A percentile compares a stretch with the other conserved stretches of the same genome.
These are phyloP conservation scores for Fusarium cyanostomum DNA, from an alignment of 2,329 filamentous ascomycete genomes.

Conservation along the genomic window DNA sequence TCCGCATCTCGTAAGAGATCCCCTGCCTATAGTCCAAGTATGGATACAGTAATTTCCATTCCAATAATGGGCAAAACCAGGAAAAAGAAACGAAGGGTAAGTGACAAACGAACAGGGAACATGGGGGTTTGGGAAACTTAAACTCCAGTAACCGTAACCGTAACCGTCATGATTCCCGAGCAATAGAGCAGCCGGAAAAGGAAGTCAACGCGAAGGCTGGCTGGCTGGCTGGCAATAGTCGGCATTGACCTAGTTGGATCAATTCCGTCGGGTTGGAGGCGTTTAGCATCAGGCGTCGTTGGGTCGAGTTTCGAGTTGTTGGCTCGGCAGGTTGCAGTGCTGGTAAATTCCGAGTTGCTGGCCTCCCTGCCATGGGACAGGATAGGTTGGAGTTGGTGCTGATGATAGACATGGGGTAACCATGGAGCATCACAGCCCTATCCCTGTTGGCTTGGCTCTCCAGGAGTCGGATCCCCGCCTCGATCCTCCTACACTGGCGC, in stretches of 20 bases:
- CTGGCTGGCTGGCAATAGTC: neutral
- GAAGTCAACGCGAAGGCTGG: neutral
- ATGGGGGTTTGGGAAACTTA: neutral
- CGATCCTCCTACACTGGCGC: slow-evolving; percentile 8
- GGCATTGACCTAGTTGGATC: neutral
- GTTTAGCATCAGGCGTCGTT: neutral
- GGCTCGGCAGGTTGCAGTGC: neutral
- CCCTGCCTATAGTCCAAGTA: slow-evolving; percentile 13
- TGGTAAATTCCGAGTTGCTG: neutral
- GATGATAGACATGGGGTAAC: slow-evolving; percentile 27
- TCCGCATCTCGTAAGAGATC: slow-evolving; percentile 25
- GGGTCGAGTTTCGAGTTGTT: slow-evolving; percentile 1
- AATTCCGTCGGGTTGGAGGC: neutral
- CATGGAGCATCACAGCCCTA: neutral
- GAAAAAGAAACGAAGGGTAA: slow-evolving; percentile 11
- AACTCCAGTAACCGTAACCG: neutral
- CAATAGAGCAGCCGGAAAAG: too few species aligned
- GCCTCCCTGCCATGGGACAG: neutral
- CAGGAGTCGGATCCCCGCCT: slow-evolving; percentile 11
- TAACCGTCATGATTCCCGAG: neutral
- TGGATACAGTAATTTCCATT: slow-evolving; percentile 1
- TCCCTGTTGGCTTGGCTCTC: neutral
- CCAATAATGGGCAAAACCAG: neutral
- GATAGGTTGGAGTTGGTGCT: slow-evolving; percentile 15
- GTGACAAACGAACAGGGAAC: neutral